Evolutionary conservation across 1,284 basidiomycete genomes (phyloP), one percentile per base, ranked within the genome.

Genomic region (Ganoderma resinaceum): DNA sequence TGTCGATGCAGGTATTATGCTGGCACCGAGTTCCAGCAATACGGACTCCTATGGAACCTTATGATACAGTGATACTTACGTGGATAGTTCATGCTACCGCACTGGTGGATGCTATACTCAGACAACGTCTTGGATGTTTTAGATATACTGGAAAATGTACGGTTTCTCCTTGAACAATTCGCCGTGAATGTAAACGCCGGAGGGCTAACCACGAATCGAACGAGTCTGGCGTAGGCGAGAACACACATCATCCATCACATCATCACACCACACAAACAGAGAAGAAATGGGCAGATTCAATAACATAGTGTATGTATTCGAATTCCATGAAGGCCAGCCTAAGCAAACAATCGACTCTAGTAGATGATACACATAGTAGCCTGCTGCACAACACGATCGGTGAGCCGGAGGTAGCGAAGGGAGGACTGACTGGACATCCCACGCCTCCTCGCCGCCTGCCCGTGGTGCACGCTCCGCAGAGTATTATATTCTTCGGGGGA

Each of bases 251-350:
- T n/a, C 46, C n/a, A 16, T 3, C 16, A 23, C 18, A 38, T 38
- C n/a, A 38, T 20, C 23, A 29, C 58, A 16, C 29, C 29, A 52
- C 46, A 40, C 14, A 4, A 9, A 38, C 35, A 31, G 29, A n/a
- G 33, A 26, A 65, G 11, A 26, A 37, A 37, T 23, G 6, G 59
- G 40, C 60, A 65, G 63, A 64, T 71, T 72, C 65, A 74, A 74
- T 76, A 74, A 74, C 67, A 76, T 76, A 74, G 72, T 73, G 67
- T 72, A 72, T 73, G 67, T 72, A 76, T 76, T 76, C 74, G 67
- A 70, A 76, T 76, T 76, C 74, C 74, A 63, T 71, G 67, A 63
- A 76, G 71, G 70, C 73, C 74, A 70, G 70, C 75, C 71, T 74
- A 70, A 74, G 72, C 72, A 76, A 70, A 72, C 69, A 68, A 58